A percentile compares a stretch with the other conserved stretches of the same genome.
phyloP scores from a whole-genome alignment of 352 stramenopile species.

The Phytophthora citrophthora region DNA sequence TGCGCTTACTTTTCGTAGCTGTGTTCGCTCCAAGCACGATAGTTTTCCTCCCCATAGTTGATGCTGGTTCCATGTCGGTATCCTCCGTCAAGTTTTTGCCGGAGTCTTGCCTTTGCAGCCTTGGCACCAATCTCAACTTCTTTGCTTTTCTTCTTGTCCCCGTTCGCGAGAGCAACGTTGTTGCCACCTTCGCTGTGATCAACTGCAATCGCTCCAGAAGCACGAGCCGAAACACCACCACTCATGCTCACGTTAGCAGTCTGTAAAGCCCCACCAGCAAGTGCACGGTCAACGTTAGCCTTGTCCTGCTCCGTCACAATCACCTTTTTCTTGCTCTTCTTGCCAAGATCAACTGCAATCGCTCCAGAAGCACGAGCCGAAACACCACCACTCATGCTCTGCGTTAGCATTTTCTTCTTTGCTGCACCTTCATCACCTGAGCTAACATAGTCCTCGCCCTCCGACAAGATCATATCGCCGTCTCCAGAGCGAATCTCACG shows the following conservation, averaged over 20 bases:
- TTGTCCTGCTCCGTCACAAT: constrained; percentile 60
- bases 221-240: constrained; percentile 66
- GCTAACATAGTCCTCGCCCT: constrained; percentile 56
- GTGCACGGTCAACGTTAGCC: constrained; percentile 53
- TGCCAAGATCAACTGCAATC: constrained; percentile 76
- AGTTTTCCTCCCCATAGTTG: constrained; percentile 64
- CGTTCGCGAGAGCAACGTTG: constrained; percentile 33
- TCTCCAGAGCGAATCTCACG: constrained; percentile 92
- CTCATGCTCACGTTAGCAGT: constrained; percentile 78
- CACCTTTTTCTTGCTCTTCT: constrained; percentile 48
- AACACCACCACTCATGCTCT: constrained; percentile 76
- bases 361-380: constrained; percentile 65
- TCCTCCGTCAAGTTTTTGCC: constrained; percentile 28
- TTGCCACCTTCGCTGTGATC: constrained; percentile 61
- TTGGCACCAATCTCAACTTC: constrained; percentile 47
- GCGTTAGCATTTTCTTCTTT: constrained; percentile 29
- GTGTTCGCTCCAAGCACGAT: too few relatives aligned
- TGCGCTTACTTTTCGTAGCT: constrained; percentile 65
- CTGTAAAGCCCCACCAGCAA: constrained; percentile 63
- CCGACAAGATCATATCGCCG: constrained; percentile 68
- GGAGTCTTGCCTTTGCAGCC: constrained; percentile 15
- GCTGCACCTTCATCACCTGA: constrained; percentile 44
- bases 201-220: constrained; percentile 68
- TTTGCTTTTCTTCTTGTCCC: constrained; percentile 23
- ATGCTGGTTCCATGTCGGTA: constrained; percentile 25